phyloP scores from a whole-genome alignment of 306 rosid species.

The Castanea mollissima region DNA sequence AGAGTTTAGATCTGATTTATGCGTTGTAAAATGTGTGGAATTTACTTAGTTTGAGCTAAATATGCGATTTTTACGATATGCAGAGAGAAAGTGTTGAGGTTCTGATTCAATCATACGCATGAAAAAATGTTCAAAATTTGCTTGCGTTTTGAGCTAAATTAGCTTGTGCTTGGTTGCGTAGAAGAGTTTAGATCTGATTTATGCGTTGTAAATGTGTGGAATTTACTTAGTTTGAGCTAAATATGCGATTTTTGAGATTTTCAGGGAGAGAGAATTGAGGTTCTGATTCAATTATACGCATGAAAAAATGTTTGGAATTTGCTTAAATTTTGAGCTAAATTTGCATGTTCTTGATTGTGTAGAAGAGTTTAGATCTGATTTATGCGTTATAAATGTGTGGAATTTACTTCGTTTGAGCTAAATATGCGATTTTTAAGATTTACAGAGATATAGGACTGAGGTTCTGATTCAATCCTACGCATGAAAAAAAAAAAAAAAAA shows the following conservation, averaged over 20 bases:
- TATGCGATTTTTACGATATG: no score
- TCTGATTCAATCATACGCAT: no score
- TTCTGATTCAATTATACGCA: no score
- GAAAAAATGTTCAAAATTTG: no score
- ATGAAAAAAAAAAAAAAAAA: neutral
- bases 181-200: neutral
- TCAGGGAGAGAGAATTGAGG: neutral
- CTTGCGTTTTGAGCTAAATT: no score
- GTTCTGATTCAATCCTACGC: neutral
- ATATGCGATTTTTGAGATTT: no score
- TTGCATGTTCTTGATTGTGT: conserved; percentile 3
- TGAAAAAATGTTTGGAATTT: no score
- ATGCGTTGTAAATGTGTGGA: neutral
- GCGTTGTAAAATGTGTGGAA: neutral
- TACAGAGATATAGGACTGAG: neutral
- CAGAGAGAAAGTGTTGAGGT: no score
- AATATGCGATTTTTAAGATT: neutral
- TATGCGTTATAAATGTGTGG: neutral
- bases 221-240: neutral
- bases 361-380: neutral
- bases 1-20: neutral
- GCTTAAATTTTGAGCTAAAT: no score
- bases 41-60: neutral
- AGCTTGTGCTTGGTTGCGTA: neutral
- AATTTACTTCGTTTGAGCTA: neutral